phyloP scores from a whole-genome alignment of 768 basidiomycete genomes.

The Botryobasidium botryosum region DNA sequence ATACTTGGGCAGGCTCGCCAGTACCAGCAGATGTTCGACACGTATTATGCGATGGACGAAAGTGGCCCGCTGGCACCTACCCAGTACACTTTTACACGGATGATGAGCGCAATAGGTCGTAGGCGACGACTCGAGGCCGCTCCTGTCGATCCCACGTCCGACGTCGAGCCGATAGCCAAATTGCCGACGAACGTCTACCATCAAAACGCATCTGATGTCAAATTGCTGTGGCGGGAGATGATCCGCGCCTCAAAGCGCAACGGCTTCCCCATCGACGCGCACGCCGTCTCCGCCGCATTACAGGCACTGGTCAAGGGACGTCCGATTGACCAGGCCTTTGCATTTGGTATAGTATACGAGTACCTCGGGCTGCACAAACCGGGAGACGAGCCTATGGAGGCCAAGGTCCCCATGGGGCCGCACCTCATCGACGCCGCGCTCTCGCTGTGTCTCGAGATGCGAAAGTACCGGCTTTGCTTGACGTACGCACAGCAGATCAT shows the following conservation, averaged over 20 bases:
- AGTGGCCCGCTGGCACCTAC: slow-evolving; percentile 47
- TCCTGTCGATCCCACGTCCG: neutral
- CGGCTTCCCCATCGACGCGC: slow-evolving; percentile 33
- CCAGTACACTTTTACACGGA: slow-evolving; percentile 41
- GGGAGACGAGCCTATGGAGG: slow-evolving; percentile 24
- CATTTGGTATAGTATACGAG: slow-evolving; percentile 43
- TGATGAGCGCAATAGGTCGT: slow-evolving; percentile 36
- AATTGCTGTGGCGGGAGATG: slow-evolving; percentile 52
- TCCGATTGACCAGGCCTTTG: slow-evolving; percentile 43
- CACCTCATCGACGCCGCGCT: slow-evolving; percentile 39
- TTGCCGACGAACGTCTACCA: too few relatives aligned
- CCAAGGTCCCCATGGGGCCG: slow-evolving; percentile 27
- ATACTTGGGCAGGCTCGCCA: slow-evolving; percentile 43
- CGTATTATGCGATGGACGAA: slow-evolving; percentile 51
- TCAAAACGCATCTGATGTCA: slow-evolving; percentile 44
- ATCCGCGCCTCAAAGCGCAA: slow-evolving; percentile 33
- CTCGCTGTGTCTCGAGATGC: slow-evolving; percentile 33
- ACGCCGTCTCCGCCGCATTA: slow-evolving; percentile 35
- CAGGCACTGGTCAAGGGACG: slow-evolving; percentile 39
- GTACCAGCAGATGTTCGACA: slow-evolving; percentile 55
- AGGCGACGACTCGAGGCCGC: slow-evolving; percentile 13
- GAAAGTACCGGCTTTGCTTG: slow-evolving; percentile 31
- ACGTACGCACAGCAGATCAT: slow-evolving; percentile 46
- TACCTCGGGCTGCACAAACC: slow-evolving; percentile 43
- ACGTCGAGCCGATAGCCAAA: neutral